Evolutionary conservation across 257 asterid genomes (phyloP).

Genomic region (Solanum commersonii): DNA sequence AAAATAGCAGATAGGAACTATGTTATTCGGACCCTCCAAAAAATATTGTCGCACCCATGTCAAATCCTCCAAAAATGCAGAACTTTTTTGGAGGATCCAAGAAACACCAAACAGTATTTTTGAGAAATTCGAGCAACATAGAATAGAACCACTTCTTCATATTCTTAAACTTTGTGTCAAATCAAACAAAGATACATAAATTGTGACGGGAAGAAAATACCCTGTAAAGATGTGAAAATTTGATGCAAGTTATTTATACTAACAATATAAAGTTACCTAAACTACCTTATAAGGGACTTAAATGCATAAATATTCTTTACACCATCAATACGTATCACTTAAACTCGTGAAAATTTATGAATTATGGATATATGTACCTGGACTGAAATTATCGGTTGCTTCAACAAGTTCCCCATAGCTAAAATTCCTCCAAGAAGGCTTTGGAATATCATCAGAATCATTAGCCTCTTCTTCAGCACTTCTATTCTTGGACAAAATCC

Average conservation of each 20-base stretch:
- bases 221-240: neutral
- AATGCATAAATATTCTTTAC: neutral
- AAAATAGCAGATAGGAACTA: neutral
- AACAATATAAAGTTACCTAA: neutral
- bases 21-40: neutral
- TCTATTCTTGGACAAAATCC: constrained; percentile 38
- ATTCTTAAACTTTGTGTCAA: neutral
- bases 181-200: neutral
- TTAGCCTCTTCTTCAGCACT: constrained; percentile 33
- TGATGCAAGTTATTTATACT: neutral
- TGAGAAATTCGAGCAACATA: neutral
- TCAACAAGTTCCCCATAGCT: constrained; percentile 35
- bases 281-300: neutral
- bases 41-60: neutral
- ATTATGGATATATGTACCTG: constrained; percentile 24
- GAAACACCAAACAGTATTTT: neutral
- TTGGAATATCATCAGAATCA: constrained; percentile 31
- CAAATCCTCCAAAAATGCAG: neutral
- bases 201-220: neutral
- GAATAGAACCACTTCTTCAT: neutral
- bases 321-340: neutral
- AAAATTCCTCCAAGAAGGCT: constrained; percentile 82
- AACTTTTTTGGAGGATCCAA: neutral
- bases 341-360: neutral
- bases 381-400: constrained; percentile 59